Conservation (phyloP, 352 stramenopile genomes). For the Pythium rhizo-oryzae region DNA sequence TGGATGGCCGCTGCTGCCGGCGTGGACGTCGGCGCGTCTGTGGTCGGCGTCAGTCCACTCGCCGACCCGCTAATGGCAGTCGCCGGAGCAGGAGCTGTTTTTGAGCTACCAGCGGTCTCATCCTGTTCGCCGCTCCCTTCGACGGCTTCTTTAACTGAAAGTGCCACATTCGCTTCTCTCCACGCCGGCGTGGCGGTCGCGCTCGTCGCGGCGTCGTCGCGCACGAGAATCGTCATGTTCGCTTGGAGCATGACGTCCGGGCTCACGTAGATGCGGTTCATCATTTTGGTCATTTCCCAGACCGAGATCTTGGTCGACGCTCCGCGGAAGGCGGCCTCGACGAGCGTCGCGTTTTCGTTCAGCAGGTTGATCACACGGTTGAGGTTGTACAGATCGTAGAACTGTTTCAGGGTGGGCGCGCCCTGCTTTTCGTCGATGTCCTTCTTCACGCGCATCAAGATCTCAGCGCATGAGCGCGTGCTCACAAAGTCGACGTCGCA, state of each 20-base stretch:
- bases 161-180: conserved; percentile 5
- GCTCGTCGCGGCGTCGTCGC: neutral
- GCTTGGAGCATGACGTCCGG: conserved; percentile 24
- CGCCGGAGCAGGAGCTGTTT: too few species aligned
- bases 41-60: too few species aligned
- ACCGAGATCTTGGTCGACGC: conserved; percentile 25
- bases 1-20: conserved; percentile 1
- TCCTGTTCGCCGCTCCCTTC: too few species aligned
- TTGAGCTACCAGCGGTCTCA: too few species aligned
- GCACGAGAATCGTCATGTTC: conserved; percentile 34
- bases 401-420: conserved; percentile 30
- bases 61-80: too few species aligned
- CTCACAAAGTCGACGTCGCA: conserved; percentile 44
- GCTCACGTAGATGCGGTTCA: conserved; percentile 33
- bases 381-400: conserved; percentile 38
- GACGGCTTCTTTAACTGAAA: neutral
- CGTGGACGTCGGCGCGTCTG: neutral
- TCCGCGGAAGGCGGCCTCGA: conserved; percentile 28
- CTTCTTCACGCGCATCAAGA: conserved; percentile 32
- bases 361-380: conserved; percentile 36
- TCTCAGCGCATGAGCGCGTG: conserved; percentile 29
- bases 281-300: conserved; percentile 37
- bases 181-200: neutral
- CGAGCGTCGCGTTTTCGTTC: conserved; percentile 31
- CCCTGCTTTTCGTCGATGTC: conserved; percentile 25